Conservation (phyloP, 2,329 filamentous ascomycete genomes). For the Ophiostoma australiae region DNA sequence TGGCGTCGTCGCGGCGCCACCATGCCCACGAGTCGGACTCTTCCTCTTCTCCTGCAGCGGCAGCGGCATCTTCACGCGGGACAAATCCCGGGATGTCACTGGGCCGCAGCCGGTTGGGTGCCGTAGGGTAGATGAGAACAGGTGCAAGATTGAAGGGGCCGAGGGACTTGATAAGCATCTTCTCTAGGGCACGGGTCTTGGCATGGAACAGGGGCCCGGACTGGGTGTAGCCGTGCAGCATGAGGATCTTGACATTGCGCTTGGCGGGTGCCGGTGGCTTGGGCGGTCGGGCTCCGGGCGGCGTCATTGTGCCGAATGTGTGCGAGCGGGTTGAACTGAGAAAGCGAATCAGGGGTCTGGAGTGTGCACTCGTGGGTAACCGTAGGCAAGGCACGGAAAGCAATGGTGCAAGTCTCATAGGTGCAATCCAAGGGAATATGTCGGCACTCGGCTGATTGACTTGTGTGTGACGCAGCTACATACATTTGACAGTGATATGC, state of each 20-base stretch:
- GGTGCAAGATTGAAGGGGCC: constrained; percentile 50
- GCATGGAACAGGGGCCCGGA: constrained; percentile 77
- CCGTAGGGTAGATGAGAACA: constrained; percentile 64
- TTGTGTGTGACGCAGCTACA: neutral
- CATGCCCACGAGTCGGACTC: constrained; percentile 70
- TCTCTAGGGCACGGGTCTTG: constrained; percentile 83
- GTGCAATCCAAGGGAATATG: neutral
- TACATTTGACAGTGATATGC: neutral
- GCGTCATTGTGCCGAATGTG: constrained; percentile 11
- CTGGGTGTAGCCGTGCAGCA: constrained; percentile 88
- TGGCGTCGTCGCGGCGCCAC: constrained; percentile 67
- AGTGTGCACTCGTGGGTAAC: neutral
- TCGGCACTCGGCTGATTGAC: neutral
- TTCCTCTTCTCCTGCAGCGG: constrained; percentile 27
- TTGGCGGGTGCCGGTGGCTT: constrained; percentile 38
- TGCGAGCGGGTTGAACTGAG: neutral
- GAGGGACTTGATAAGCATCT: constrained; percentile 71
- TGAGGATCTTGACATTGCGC: constrained; percentile 61
- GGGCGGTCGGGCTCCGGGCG: neutral
- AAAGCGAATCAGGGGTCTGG: neutral
- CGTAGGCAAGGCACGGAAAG: constrained; percentile 6
- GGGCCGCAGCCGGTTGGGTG: constrained; percentile 56
- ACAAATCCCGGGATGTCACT: constrained; percentile 66
- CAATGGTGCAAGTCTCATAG: constrained; percentile 1
- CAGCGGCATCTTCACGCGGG: constrained; percentile 27